A percentile compares a stretch with the other conserved stretches of the same genome.
These are phyloP conservation scores for Candida chauliodis DNA, from an alignment of 805 yeast genomes.

Conservation along the genomic window DNA sequence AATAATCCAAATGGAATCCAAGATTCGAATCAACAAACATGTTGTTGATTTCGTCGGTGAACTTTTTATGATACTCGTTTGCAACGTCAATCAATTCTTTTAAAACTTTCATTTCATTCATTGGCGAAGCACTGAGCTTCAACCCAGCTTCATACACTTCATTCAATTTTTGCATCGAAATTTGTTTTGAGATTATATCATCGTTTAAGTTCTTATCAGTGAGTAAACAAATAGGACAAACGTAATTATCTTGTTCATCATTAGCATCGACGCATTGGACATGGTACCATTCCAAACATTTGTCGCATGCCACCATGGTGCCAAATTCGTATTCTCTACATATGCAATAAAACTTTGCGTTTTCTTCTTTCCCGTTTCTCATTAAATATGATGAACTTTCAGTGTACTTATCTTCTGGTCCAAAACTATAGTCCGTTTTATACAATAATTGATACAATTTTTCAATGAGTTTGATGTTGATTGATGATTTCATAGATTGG, in stretches of 20 bases:
- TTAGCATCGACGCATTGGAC: slow-evolving; percentile 46
- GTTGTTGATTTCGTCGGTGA: slow-evolving; percentile 11
- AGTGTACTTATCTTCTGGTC: slow-evolving; percentile 25
- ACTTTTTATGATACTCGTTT: slow-evolving; percentile 8
- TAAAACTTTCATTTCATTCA: slow-evolving; percentile 18
- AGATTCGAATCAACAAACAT: slow-evolving; percentile 12
- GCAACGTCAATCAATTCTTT: slow-evolving; percentile 15
- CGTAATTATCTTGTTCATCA: slow-evolving; percentile 21
- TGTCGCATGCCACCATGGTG: slow-evolving; percentile 67
- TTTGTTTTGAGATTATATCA: slow-evolving; percentile 16
- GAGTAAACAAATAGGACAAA: slow-evolving; percentile 30
- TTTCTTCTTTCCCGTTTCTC: slow-evolving; percentile 10
- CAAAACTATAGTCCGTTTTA: slow-evolving; percentile 23
- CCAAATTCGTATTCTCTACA: slow-evolving; percentile 61
- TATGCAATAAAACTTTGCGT: slow-evolving; percentile 45
- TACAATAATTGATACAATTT: slow-evolving; percentile 17
- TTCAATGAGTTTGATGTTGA: slow-evolving; percentile 18
- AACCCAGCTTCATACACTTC: slow-evolving; percentile 13
- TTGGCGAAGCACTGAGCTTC: slow-evolving; percentile 18
- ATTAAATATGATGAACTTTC: slow-evolving; percentile 22
- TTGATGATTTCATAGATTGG: slow-evolving; percentile 16
- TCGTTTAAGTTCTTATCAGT: slow-evolving; percentile 13
- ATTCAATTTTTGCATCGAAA: slow-evolving; percentile 14
- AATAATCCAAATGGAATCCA: slow-evolving; percentile 18
- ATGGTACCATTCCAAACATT: slow-evolving; percentile 72